Evolutionary conservation across 805 yeast species (phyloP), one percentile per base, ranked within the genome.

Genomic region (Candida mattraensis): DNA sequence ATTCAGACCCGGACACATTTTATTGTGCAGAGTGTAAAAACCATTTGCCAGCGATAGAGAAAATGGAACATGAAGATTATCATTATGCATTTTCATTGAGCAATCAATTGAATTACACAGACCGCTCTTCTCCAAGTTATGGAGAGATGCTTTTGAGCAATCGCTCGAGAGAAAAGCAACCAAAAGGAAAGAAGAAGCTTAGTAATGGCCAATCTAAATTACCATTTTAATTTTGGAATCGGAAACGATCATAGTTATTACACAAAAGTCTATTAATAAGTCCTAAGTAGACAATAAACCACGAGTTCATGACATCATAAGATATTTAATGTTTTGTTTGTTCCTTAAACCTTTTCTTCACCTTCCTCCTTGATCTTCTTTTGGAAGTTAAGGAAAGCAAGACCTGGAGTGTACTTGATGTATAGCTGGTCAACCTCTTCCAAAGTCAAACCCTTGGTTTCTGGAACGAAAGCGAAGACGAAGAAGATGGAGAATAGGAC

Each of bases 401-500:
- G 42, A 53, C 64, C 64, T 37, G 63, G 64, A 23, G 61, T 57
- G 40, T 43, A 50, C 26, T 39, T 33, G 10, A 68, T 65, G 48
- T 73, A 74, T 45, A 74, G 53, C 45, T 72, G 74, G 50, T 74
- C 80, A 37, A 74, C 78, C 45, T 74, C 78, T 57, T 74, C 80
- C 54, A 74, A 68, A 7, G 70, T 58, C 51, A 74, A 64, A 39
- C 80, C 80, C 63, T 72, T 74, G 25, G 80, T 74, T 56, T 74
- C 80, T 41, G 67, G 65, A 37, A 74, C 76, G 47, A 62, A 72
- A 54, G 72, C 72, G 56, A 66, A 73, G 38, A 72, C 78, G 51
- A 69, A 74, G 63, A 72, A 69, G 60, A 72, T 60, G 11, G 77
- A 67, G 56, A 72, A 73, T n/a, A 71, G 47, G 44, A 70, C 60